A percentile compares a stretch with the other conserved stretches of the same genome.
phyloP scores from a whole-genome alignment of 306 rosid species.

The Carpinus viminea region DNA sequence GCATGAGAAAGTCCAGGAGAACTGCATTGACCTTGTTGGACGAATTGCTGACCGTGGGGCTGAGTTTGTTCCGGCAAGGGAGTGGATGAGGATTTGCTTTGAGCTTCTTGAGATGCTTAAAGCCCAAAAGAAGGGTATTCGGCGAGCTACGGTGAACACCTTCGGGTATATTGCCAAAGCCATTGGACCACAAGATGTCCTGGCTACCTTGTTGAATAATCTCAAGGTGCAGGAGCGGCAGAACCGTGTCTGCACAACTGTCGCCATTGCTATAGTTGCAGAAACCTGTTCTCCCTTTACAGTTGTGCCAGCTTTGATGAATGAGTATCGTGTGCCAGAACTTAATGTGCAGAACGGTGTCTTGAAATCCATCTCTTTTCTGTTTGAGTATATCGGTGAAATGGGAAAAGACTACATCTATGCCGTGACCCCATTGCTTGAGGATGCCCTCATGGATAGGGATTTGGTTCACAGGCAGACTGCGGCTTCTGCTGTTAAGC shows the following conservation, averaged over 20 bases:
- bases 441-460: slow-evolving; percentile 95
- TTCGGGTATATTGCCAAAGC: slow-evolving; percentile 96
- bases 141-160: slow-evolving; percentile 89
- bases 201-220: slow-evolving; percentile 82
- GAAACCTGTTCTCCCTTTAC: slow-evolving; percentile 97
- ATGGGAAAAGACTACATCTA: slow-evolving; percentile 98
- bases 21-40: slow-evolving; percentile 93
- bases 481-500: slow-evolving; percentile 97
- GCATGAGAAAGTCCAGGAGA: slow-evolving; percentile 96
- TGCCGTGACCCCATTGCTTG: slow-evolving; percentile 93
- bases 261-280: slow-evolving; percentile 90
- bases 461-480: slow-evolving; percentile 97
- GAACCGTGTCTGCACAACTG: slow-evolving; percentile 96
- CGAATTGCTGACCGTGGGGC: slow-evolving; percentile 98
- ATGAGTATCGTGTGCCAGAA: slow-evolving; percentile 94
- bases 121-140: slow-evolving; percentile 95
- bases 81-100: slow-evolving; percentile 98
- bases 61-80: slow-evolving; percentile 94
- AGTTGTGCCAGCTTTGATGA: slow-evolving; percentile 92
- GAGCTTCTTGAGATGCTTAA: slow-evolving; percentile 99
- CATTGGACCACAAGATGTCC: slow-evolving; percentile 92
- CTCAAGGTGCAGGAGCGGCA: slow-evolving; percentile 96
- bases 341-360: slow-evolving; percentile 96
- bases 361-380: slow-evolving; percentile 86
- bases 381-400: slow-evolving; percentile 95